Conservation (phyloP, 2,329 filamentous ascomycete species). For the Madurella mycetomatis region DNA sequence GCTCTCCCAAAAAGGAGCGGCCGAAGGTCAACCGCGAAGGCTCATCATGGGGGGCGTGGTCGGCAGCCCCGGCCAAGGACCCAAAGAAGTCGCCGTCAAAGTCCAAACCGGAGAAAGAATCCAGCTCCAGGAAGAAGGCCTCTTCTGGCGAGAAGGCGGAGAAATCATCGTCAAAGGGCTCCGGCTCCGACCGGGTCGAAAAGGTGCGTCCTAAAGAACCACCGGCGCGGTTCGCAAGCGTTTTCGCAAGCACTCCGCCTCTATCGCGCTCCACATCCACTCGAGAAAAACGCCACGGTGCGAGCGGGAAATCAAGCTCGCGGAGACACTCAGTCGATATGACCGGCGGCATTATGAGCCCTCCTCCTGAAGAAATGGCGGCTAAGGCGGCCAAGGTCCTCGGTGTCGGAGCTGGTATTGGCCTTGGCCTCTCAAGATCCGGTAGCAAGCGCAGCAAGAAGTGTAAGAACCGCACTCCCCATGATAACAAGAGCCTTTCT, state of each 20-base stretch:
- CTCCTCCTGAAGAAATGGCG: slow-evolving; percentile 67
- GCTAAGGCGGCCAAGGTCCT: slow-evolving; percentile 77
- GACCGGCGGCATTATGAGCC: slow-evolving; percentile 61
- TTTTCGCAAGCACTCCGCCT: slow-evolving; percentile 65
- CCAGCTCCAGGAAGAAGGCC: slow-evolving; percentile 40
- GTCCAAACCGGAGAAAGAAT: slow-evolving; percentile 54
- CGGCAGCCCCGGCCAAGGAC: slow-evolving; percentile 49
- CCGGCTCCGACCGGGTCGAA: slow-evolving; percentile 48
- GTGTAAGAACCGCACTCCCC: slow-evolving; percentile 24
- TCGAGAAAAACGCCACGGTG: slow-evolving; percentile 57
- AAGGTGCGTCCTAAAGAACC: slow-evolving; percentile 44
- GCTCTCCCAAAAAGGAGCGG: slow-evolving; percentile 67
- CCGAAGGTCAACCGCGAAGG: slow-evolving; percentile 69
- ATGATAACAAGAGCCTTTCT: slow-evolving; percentile 1
- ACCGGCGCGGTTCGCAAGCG: slow-evolving; percentile 55
- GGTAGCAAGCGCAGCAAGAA: slow-evolving; percentile 44
- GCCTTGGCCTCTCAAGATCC: slow-evolving; percentile 26
- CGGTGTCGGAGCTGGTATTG: slow-evolving; percentile 43
- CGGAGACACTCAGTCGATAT: slow-evolving; percentile 66
- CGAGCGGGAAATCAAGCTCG: slow-evolving; percentile 54
- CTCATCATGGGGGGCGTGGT: slow-evolving; percentile 69
- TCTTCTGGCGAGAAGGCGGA: slow-evolving; percentile 32
- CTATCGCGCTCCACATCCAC: slow-evolving; percentile 66
- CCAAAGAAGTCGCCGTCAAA: slow-evolving; percentile 57
- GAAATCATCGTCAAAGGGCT: slow-evolving; percentile 5